These are phyloP conservation scores for Stephania yunnanensis DNA, from an alignment of 164 flowering plant species.

Conservation along the genomic window DNA sequence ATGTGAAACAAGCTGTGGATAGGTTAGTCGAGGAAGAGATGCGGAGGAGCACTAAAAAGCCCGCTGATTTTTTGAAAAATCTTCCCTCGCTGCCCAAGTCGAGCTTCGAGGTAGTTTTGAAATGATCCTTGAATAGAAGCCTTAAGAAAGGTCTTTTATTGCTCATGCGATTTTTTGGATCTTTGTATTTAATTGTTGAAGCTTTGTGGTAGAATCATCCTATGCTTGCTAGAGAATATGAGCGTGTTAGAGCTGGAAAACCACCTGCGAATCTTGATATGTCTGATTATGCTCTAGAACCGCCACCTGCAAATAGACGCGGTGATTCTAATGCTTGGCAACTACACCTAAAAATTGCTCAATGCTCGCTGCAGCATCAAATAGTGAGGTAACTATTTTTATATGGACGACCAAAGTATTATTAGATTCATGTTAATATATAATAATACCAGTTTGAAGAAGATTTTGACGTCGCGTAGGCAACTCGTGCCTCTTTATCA, in stretches of 20 bases:
- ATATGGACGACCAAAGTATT: not conserved
- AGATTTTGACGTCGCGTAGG: not conserved
- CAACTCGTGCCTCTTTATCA: too few relatives aligned
- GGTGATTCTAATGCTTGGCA: conserved; percentile 85
- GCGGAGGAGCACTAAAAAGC: conserved; percentile 75
- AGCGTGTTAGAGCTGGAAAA: conserved; percentile 82
- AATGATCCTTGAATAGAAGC: not conserved
- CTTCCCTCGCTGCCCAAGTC: conserved; percentile 60
- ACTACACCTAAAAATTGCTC: conserved; percentile 71
- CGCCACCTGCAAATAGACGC: conserved; percentile 52
- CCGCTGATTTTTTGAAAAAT: conserved; percentile 81
- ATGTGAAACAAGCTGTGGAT: conserved; percentile 74
- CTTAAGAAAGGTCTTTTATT: not conserved
- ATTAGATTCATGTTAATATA: not conserved
- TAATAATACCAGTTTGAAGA: not conserved
- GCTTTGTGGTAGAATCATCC: conserved; percentile 66
- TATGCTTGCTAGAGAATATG: conserved; percentile 92
- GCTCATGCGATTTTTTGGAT: not conserved
- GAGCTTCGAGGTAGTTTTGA: conserved; percentile 49
- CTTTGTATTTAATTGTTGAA: conserved; percentile 9
- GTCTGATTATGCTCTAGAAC: conserved; percentile 65
- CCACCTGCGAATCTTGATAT: conserved; percentile 72
- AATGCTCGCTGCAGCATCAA: conserved; percentile 79
- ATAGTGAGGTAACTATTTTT: conserved; percentile 47
- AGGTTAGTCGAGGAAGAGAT: conserved; percentile 86